These are phyloP conservation scores for Chaetomium olivaceum DNA, from an alignment of 2,329 filamentous ascomycete species.

Conservation along the genomic window DNA sequence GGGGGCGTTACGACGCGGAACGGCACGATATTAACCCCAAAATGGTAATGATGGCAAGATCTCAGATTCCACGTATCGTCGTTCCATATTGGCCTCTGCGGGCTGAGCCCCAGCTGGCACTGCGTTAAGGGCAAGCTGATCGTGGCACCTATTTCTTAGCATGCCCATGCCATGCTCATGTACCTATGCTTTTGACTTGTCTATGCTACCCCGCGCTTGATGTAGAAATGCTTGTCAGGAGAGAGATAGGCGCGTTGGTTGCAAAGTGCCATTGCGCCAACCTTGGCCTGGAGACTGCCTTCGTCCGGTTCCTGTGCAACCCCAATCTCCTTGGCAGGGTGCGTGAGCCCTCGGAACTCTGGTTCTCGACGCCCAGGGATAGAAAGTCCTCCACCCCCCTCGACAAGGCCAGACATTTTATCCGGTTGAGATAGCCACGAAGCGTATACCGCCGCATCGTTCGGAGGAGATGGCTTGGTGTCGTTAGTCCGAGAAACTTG, in stretches of 20 bases:
- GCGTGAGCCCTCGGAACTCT: conserved; percentile 7
- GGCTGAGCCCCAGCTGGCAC: too few species aligned
- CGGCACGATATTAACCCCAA: background rate
- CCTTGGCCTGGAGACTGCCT: conserved; percentile 25
- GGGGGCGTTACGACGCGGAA: background rate
- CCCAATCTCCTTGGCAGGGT: conserved; percentile 25
- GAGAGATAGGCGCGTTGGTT: background rate
- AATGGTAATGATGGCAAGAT: too few species aligned
- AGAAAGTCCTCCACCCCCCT: conserved; percentile 18
- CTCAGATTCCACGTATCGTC: too few species aligned
- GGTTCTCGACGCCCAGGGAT: conserved; percentile 8
- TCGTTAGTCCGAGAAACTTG: background rate
- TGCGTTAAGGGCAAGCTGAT: too few species aligned
- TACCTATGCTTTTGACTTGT: too few species aligned
- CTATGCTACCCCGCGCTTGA: background rate
- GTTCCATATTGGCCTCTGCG: too few species aligned
- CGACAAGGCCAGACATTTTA: conserved; percentile 21
- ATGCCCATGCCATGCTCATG: too few species aligned
- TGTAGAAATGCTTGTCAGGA: background rate
- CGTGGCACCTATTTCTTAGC: too few species aligned
- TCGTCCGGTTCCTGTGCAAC: conserved; percentile 5
- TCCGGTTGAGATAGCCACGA: conserved; percentile 3
- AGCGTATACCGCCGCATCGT: conserved; percentile 20
- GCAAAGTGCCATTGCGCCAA: conserved; percentile 16
- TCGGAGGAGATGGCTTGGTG: background rate